Percentiles rank a stretch among this genome's conserved stretches.
These are phyloP conservation scores for Fonsecaea monophora DNA, from an alignment of 2,329 filamentous ascomycete genomes.

Conservation along the genomic window DNA sequence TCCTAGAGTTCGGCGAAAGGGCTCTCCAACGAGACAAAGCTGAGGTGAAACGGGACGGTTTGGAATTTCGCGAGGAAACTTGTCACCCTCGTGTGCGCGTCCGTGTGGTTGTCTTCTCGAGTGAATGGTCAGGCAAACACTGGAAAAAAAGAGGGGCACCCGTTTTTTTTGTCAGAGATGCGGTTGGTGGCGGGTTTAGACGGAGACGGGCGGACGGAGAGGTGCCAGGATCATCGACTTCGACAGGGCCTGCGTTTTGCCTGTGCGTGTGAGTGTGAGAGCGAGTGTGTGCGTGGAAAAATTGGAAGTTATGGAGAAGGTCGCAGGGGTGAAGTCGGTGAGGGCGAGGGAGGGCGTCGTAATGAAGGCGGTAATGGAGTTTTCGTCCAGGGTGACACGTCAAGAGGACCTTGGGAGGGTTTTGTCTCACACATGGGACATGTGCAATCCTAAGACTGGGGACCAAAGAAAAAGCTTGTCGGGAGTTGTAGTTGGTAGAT, in stretches of 20 bases:
- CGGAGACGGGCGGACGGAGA: conserved; percentile 4
- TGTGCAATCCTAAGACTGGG: not conserved
- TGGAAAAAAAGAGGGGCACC: not conserved
- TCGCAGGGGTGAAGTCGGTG: not conserved
- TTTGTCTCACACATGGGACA: not conserved
- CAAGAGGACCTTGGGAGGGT: not conserved
- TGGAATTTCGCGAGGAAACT: not conserved
- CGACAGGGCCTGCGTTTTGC: not conserved
- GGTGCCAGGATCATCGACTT: not conserved
- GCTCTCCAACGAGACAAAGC: not conserved
- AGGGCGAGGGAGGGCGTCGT: not conserved
- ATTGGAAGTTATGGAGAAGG: not conserved
- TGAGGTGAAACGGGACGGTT: not conserved
- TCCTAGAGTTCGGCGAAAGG: not conserved
- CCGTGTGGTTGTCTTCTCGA: not conserved
- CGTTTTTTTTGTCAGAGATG: not conserved
- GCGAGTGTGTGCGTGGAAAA: not conserved
- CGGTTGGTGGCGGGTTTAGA: conserved; percentile 6
- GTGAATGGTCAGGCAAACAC: not conserved
- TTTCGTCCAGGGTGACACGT: conserved; percentile 3
- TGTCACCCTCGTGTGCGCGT: not conserved
- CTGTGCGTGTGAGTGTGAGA: not conserved
- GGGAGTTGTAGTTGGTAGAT: not conserved
- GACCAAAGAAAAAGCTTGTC: not conserved
- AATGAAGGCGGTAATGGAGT: conserved; percentile 1